These are phyloP conservation scores for Solanum dulcamara DNA, from an alignment of 257 asterid species.

Conservation along the genomic window DNA sequence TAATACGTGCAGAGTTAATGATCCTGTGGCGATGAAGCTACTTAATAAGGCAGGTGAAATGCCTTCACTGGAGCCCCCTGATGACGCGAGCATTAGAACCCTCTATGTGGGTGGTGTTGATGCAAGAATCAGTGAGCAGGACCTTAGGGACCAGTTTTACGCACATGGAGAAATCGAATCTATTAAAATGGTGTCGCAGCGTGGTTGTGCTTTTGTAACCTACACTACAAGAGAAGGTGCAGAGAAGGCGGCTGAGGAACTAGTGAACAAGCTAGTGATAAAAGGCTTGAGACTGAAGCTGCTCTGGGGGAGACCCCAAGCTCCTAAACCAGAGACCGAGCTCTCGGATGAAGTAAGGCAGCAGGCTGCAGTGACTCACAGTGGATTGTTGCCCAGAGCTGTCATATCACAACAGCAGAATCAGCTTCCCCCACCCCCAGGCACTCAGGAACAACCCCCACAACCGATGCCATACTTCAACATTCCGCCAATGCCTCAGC, in stretches of 20 bases:
- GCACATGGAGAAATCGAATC: slow-evolving; percentile 97
- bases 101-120: slow-evolving; percentile 93
- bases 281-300: slow-evolving; percentile 88
- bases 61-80: slow-evolving; percentile 97
- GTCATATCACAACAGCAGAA: slow-evolving; percentile 90
- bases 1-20: slow-evolving; percentile 56
- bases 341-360: slow-evolving; percentile 65
- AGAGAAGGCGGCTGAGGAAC: slow-evolving; percentile 96
- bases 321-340: slow-evolving; percentile 54
- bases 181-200: slow-evolving; percentile 72
- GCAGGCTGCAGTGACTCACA: slow-evolving; percentile 67
- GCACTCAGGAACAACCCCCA: slow-evolving; percentile 42
- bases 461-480: slow-evolving; percentile 67
- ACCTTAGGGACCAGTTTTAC: slow-evolving; percentile 77
- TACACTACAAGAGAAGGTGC: slow-evolving; percentile 97
- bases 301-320: slow-evolving; percentile 94
- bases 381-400: slow-evolving; percentile 80
- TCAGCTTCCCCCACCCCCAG: slow-evolving; percentile 55
- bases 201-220: slow-evolving; percentile 91
- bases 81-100: slow-evolving; percentile 88
- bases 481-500: slow-evolving; percentile 74
- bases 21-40: slow-evolving; percentile 90
- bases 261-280: slow-evolving; percentile 68
- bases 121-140: slow-evolving; percentile 78
- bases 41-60: slow-evolving; percentile 94